These are phyloP conservation scores for Nicotiana knightiana DNA, from an alignment of 257 asterid species.

Conservation along the genomic window DNA sequence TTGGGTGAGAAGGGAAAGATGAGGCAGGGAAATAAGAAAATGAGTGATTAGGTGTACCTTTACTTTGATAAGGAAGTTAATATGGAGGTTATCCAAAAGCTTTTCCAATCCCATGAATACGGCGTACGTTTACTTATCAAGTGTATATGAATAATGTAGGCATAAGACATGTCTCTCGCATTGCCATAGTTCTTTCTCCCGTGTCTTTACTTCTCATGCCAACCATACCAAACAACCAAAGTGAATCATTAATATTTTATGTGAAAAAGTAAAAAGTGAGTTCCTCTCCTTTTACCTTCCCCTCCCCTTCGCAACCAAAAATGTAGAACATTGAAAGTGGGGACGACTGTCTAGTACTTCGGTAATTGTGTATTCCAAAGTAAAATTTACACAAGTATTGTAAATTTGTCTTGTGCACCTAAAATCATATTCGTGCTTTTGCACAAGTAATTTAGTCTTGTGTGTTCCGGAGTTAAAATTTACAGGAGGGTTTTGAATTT, in stretches of 20 bases:
- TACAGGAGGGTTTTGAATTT: no score
- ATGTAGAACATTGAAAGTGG: not conserved
- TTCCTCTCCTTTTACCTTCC: not conserved
- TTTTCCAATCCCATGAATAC: not conserved
- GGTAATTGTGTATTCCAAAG: not conserved
- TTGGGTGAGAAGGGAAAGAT: no score
- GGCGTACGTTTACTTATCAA: no score
- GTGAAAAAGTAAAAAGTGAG: not conserved
- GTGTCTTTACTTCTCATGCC: not conserved
- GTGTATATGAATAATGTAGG: not conserved
- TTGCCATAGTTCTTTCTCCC: not conserved
- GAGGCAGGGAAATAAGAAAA: no score
- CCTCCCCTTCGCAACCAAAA: not conserved
- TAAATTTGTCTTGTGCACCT: not conserved
- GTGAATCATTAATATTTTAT: not conserved
- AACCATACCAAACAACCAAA: not conserved
- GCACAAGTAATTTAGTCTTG: no score
- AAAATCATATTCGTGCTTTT: not conserved
- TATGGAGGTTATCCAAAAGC: not conserved
- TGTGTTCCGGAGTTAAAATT: no score
- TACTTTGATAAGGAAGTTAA: no score
- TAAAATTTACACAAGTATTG: not conserved
- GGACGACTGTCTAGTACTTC: not conserved
- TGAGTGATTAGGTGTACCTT: no score
- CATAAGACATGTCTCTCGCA: not conserved